Evolutionary conservation across 768 basidiomycete genomes (phyloP), one percentile per base, ranked within the genome.

Genomic region (Tremella fuciformis): DNA sequence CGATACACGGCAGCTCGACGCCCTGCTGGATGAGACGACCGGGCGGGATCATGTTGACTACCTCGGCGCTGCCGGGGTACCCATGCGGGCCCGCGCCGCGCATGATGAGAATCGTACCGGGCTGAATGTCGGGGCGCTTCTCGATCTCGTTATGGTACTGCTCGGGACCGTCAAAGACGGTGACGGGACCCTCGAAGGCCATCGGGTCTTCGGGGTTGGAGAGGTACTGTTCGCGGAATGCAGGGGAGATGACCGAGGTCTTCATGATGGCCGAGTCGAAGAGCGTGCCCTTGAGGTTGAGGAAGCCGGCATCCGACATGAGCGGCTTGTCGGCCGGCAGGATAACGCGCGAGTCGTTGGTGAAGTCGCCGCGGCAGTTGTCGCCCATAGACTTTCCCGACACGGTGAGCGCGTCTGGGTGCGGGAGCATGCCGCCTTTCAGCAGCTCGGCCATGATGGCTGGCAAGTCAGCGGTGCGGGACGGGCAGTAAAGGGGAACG

Each of bases 241-340:
- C 67, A 19, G 60, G 55, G 15, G 62, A 63, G 62, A 76, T 76
- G 57, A 76, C 75, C 6, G 74, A 75, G 0, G 73, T 73, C 61
- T 72, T 73, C 71, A 73, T 75, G 59, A 75, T 76, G 13, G 68
- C 75, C 46, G 65, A 67, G 58, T 76, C 71, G 69, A 76, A 76
- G 1, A 76, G 59, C 7, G 42, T 65, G 1, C 75, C 75, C 21
- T 64, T 72, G 50, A 76, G 65, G 58, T 74, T 54, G 21, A 76
- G 46, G 62, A 76, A 76, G 13, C 75, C 75, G 9, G 75, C 75
- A 19, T 70, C 53, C 6, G 59, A 37, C 49, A 66, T 58, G 24
- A 76, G 64, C 2, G 75, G 75, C 24, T 69, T 60, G 11, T 66
- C 61, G 57, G 63, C 66, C 0, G 73, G 66, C 8, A 66, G 38